Evolutionary conservation across 2,329 filamentous ascomycete species (phyloP), one percentile per base, ranked within the genome.

Genomic region (Chalaropsis ovoidea): DNA sequence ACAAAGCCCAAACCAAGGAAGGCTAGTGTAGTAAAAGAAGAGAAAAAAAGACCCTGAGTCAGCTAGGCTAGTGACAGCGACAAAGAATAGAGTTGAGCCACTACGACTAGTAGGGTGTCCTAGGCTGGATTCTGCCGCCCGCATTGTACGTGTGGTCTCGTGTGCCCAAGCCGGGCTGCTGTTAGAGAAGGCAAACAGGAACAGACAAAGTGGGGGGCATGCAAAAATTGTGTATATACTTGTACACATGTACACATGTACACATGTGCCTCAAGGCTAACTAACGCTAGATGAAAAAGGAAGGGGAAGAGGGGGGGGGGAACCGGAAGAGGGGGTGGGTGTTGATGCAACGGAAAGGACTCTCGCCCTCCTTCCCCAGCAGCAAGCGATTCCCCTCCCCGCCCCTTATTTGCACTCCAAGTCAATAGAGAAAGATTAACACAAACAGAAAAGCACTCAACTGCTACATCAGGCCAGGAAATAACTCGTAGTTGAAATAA

Each of bases 81-180:
- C 27, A 39, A 58, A 39, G 54, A 58, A 39, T 58, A 58, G 27
- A 58, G 54, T 58, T 58, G 54, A 58, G 31, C 27, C 27, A 58
- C 27, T 58, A 15, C 54, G 17, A 58, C 6, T 24, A 27, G 35
- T 39, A 39, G 35, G 35, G 5, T 10, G 8, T 10, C 35, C 35
- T 39, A 52, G 47, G 47, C 47, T 52, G 10, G 10, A 52, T 52
- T 52, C 11, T 52, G 8, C 47, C 22, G 47, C 22, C 47, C 47
- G 15, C 47, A 27, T 52, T 52, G 47, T 24, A 27, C 22, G 47
- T 19, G 22, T 27, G 47, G 22, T 52, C 47, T 52, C 47, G 27
- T 17, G 47, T 52, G 47, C 11, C 47, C 47, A 27, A 24, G 22
- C 47, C 24, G 15, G 47, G 11, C 47, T 52, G 19, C 47, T 52